Evolutionary conservation across 345 rosid species (phyloP), one percentile per base, ranked within the genome.

Genomic region (Euphorbia tirucalli): DNA sequence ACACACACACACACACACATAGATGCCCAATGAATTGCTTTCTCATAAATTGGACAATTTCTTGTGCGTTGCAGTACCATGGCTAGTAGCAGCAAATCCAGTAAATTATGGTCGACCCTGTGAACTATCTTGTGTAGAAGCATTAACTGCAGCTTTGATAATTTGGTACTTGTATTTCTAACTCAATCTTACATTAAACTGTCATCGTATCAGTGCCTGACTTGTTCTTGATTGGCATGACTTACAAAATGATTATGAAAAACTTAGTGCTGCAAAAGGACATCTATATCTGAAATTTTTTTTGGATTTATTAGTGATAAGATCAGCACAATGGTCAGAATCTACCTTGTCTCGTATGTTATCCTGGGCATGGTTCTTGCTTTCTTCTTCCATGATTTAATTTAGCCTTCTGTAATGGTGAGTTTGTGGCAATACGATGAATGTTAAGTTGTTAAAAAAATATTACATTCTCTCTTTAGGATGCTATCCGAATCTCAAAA

Each of bases 81-180:
- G 99, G 98, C 90, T 96, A 61, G 99, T 96, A 28, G 99, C 98
- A 79, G 98, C 98, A 66, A 96, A 93, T 83, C 98, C 97, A 11
- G 99, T 93, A 70, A 96, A 93, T 77, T 96, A 93, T 78, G 98
- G 99, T 46, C 87, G 97, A 55, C 98, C 99, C 0, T 91, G 98
- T 81, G 69, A 95, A 80, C 87, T 93, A 44, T 93, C 98, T 24
- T 95, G 99, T 72, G 99, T 91, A 11, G 98, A 93, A 83, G 99
- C 99, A 43, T 81, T 96, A 69, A 85, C 99, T 71, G 97, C 99
- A 9, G 96, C 98, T 73, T 78, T 96, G 60, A 76, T 96, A 35
- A 86, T 96, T 62, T 95, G 99, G 99, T 96, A 74, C 60, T 9
- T 25, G 39, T 58, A 31, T 66, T 66, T 22, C 49, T 70, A 39